Conservation (phyloP, 139 green algal species). For the Chlorella sp. region DNA sequence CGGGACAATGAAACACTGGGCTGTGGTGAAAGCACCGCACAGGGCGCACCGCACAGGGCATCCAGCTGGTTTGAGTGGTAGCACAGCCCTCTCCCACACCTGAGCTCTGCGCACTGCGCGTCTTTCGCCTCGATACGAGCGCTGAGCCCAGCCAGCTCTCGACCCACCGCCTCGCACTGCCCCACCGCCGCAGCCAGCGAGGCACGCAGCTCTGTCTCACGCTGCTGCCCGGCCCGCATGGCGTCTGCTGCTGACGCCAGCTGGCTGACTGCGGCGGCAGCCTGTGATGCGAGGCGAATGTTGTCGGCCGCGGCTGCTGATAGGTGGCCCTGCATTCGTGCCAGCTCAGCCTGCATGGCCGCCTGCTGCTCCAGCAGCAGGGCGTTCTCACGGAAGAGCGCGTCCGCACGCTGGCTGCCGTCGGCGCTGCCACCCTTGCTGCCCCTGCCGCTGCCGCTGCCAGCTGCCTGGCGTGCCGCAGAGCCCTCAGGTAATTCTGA, state of each 20-base stretch:
- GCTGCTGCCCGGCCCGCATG: neutral
- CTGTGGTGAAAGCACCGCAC: too few relatives aligned
- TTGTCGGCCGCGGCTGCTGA: slow-evolving; percentile 24
- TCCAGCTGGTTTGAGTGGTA: neutral
- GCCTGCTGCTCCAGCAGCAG: slow-evolving; percentile 12
- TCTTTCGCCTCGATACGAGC: neutral
- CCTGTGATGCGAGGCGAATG: slow-evolving; percentile 1
- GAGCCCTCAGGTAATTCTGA: too few relatives aligned
- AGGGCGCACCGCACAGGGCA: too few relatives aligned
- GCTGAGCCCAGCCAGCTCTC: slow-evolving; percentile 23
- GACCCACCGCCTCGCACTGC: slow-evolving; percentile 31
- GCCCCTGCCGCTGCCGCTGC: neutral
- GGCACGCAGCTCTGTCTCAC: slow-evolving; percentile 8
- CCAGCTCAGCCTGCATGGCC: slow-evolving; percentile 14
- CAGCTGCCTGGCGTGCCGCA: too few relatives aligned
- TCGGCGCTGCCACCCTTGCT: neutral
- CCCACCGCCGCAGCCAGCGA: slow-evolving; percentile 21
- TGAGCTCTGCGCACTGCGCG: slow-evolving; percentile 20
- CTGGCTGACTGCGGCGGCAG: slow-evolving; percentile 12
- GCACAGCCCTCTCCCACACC: neutral
- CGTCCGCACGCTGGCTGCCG: neutral
- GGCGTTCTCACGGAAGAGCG: slow-evolving; percentile 12
- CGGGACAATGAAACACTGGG: too few relatives aligned
- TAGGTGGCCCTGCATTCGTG: slow-evolving; percentile 26
- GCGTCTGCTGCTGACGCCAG: slow-evolving; percentile 13